These are phyloP conservation scores for Xerophyta viscosa DNA, from an alignment of 106 monocot species.

Conservation along the genomic window DNA sequence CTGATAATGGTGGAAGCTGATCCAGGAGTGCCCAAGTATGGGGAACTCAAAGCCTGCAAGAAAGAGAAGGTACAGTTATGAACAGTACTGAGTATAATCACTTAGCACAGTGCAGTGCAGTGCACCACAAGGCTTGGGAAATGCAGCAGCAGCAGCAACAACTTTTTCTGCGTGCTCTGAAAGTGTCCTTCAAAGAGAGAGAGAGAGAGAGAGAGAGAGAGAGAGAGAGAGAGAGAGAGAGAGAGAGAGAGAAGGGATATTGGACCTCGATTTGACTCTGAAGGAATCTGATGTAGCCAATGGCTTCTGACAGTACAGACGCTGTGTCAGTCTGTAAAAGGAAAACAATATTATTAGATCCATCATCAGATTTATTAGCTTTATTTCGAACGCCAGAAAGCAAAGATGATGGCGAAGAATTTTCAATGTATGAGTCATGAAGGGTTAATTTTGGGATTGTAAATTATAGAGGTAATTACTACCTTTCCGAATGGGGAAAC, in stretches of 20 bases:
- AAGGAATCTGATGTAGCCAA: slow-evolving; percentile 97
- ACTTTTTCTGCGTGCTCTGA: slow-evolving; percentile 51
- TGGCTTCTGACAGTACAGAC: slow-evolving; percentile 87
- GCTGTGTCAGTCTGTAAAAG: slow-evolving; percentile 97
- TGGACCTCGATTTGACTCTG: slow-evolving; percentile 79
- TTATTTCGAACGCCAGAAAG: slow-evolving; percentile 19
- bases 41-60: slow-evolving; percentile 71
- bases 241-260: slow-evolving; percentile 6
- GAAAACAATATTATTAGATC: too few relatives aligned
- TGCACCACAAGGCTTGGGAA: slow-evolving; percentile 10
- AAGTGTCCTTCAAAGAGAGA: background rate
- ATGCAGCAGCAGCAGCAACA: too few relatives aligned
- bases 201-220: background rate
- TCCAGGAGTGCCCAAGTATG: slow-evolving; percentile 63
- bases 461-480: background rate
- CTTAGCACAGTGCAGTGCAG: slow-evolving; percentile 25
- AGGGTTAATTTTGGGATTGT: too few relatives aligned
- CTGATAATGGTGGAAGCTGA: slow-evolving; percentile 21
- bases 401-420: background rate
- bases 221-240: slow-evolving; percentile 11
- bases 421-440: background rate
- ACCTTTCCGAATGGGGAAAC: slow-evolving; percentile 99
- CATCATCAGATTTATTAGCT: slow-evolving; percentile 22
- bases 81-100: slow-evolving; percentile 12
- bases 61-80: background rate